Percentiles rank a stretch among this genome's conserved stretches.
These are phyloP conservation scores for Entrophospora sp. DNA, from an alignment of 192 early-diverging fungal genomes.

Conservation along the genomic window DNA sequence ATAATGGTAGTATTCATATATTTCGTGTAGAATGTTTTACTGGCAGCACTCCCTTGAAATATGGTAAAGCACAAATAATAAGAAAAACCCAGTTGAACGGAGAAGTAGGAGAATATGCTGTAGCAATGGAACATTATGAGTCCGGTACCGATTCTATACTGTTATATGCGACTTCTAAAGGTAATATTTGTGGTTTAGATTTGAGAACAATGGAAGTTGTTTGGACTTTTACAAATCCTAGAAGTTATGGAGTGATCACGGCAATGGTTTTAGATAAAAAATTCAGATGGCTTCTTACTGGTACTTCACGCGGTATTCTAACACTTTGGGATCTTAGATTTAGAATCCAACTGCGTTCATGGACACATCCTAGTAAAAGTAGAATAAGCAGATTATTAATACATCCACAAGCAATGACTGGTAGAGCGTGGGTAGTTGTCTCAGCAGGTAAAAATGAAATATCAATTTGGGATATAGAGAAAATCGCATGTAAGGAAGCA, in stretches of 20 bases:
- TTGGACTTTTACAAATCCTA: slow-evolving; percentile 51
- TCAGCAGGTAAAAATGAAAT: slow-evolving; percentile 66
- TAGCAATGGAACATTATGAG: slow-evolving; percentile 57
- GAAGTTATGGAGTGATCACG: slow-evolving; percentile 55
- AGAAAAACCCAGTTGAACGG: slow-evolving; percentile 45
- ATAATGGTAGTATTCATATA: slow-evolving; percentile 76
- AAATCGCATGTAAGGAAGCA: slow-evolving; percentile 58
- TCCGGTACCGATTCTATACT: slow-evolving; percentile 58
- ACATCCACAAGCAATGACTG: slow-evolving; percentile 34
- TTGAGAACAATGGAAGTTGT: slow-evolving; percentile 59
- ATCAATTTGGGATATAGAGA: slow-evolving; percentile 74
- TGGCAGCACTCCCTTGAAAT: slow-evolving; percentile 38
- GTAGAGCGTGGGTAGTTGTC: slow-evolving; percentile 51
- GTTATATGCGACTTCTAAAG: slow-evolving; percentile 59
- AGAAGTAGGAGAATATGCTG: slow-evolving; percentile 53
- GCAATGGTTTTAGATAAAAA: slow-evolving; percentile 54
- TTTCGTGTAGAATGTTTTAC: slow-evolving; percentile 44
- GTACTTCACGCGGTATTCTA: slow-evolving; percentile 67
- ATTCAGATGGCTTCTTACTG: slow-evolving; percentile 60
- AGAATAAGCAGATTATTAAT: slow-evolving; percentile 49
- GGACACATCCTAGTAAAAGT: slow-evolving; percentile 64
- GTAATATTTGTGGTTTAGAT: slow-evolving; percentile 65
- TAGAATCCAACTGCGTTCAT: slow-evolving; percentile 54
- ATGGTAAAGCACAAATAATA: slow-evolving; percentile 53
- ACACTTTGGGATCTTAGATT: slow-evolving; percentile 76